Evolutionary conservation across 129 eudicot species (phyloP).

Genomic region (Solidago caesia): DNA sequence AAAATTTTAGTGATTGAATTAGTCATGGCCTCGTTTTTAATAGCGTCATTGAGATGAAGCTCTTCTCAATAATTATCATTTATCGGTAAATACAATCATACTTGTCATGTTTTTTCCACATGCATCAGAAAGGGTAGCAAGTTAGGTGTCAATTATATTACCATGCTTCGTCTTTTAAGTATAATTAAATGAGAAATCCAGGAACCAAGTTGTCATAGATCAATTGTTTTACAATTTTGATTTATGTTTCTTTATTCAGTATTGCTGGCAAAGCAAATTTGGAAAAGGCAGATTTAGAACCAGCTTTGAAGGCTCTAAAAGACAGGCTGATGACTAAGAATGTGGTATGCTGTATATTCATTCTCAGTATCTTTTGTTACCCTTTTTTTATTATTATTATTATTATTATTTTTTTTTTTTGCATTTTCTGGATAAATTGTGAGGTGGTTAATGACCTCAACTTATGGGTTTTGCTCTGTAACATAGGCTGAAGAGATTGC

Average conservation of each 20-base stretch:
- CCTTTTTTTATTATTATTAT: neutral
- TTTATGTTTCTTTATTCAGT: slow-evolving; percentile 34
- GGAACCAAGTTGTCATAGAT: slow-evolving; percentile 1
- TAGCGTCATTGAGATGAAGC: too few species aligned
- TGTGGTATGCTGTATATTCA: slow-evolving; percentile 60
- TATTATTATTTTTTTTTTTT: neutral
- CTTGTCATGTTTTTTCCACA: neutral
- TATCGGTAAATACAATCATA: neutral
- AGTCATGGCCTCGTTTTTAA: neutral
- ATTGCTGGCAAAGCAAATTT: slow-evolving; percentile 95
- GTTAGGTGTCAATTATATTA: neutral
- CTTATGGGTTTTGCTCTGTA: slow-evolving; percentile 22
- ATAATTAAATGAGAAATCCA: neutral
- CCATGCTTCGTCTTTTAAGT: neutral
- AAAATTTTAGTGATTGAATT: neutral
- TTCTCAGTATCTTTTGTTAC: neutral
- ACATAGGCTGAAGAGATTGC: slow-evolving; percentile 95
- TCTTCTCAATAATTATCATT: neutral
- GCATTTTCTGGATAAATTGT: slow-evolving; percentile 1
- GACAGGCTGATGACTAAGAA: slow-evolving; percentile 97
- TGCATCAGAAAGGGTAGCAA: neutral
- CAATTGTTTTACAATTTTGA: neutral
- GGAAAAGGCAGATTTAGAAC: slow-evolving; percentile 91
- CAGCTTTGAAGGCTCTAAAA: slow-evolving; percentile 91
- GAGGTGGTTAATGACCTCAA: slow-evolving; percentile 3